phyloP scores from a whole-genome alignment of 2,329 filamentous ascomycete genomes.

The Pseudonectria foliicola region DNA sequence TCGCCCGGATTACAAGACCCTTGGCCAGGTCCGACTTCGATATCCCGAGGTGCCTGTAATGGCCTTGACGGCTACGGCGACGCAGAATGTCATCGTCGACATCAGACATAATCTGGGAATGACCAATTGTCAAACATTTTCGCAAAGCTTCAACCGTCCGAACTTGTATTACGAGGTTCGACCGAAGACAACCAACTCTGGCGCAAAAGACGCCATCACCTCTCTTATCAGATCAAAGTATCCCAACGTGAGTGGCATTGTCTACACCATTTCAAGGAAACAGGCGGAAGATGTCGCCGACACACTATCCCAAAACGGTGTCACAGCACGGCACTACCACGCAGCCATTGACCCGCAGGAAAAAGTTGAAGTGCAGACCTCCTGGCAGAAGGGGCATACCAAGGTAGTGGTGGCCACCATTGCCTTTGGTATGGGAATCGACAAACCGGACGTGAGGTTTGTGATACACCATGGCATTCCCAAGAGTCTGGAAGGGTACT shows the following conservation, averaged over 20 bases:
- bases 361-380: slow-evolving; percentile 63
- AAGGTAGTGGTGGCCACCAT: slow-evolving; percentile 97
- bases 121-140: slow-evolving; percentile 67
- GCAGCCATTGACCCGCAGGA: slow-evolving; percentile 64
- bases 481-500: slow-evolving; percentile 95
- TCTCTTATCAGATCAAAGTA: slow-evolving; percentile 66
- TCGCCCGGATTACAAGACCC: slow-evolving; percentile 84
- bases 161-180: slow-evolving; percentile 87
- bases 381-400: slow-evolving; percentile 73
- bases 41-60: slow-evolving; percentile 83
- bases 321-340: slow-evolving; percentile 80
- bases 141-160: slow-evolving; percentile 93
- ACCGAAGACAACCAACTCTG: slow-evolving; percentile 56
- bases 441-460: slow-evolving; percentile 93
- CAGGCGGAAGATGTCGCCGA: slow-evolving; percentile 74
- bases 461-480: slow-evolving; percentile 91
- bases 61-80: slow-evolving; percentile 92
- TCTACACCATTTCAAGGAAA: slow-evolving; percentile 85
- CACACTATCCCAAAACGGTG: slow-evolving; percentile 56
- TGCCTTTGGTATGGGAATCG: slow-evolving; percentile 99
- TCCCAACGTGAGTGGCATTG: slow-evolving; percentile 69
- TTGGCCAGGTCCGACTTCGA: slow-evolving; percentile 65
- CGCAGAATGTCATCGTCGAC: slow-evolving; percentile 84
- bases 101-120: slow-evolving; percentile 90
- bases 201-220: slow-evolving; percentile 41